Percentiles rank a stretch among this genome's conserved stretches.
Evolutionary conservation across 2,329 filamentous ascomycete species (phyloP).

Genomic region (Intubia oerlemansii): DNA sequence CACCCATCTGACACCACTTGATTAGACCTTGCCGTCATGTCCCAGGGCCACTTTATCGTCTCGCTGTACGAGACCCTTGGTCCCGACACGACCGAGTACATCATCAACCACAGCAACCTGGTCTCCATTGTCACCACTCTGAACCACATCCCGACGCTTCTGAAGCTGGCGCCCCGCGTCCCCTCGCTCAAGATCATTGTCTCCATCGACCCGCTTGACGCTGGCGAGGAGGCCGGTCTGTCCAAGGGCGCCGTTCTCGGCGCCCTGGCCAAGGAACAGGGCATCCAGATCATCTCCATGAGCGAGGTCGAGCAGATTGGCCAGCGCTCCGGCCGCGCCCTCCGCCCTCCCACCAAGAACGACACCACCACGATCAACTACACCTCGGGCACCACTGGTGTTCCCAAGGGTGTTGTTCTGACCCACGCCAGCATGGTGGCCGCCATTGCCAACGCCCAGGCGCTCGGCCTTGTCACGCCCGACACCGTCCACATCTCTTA

Average conservation of each 20-base stretch:
- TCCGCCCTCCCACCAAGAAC: constrained; percentile 48
- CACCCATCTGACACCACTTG: too few relatives aligned
- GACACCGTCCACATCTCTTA: constrained; percentile 61
- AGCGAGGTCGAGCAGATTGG: constrained; percentile 66
- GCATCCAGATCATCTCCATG: constrained; percentile 62
- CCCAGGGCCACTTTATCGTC: constrained; percentile 72
- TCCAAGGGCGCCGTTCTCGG: constrained; percentile 66
- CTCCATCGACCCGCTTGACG: constrained; percentile 63
- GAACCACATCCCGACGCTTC: constrained; percentile 57
- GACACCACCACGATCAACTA: constrained; percentile 84
- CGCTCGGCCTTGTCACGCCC: constrained; percentile 25
- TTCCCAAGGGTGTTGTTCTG: constrained; percentile 66
- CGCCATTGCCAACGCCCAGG: constrained; percentile 39
- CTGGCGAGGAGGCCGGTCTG: constrained; percentile 52
- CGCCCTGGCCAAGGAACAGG: constrained; percentile 49
- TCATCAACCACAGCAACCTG: constrained; percentile 75
- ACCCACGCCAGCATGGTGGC: constrained; percentile 67
- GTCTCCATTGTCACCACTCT: constrained; percentile 58
- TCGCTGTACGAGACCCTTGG: constrained; percentile 94
- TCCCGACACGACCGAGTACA: constrained; percentile 79
- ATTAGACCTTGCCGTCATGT: constrained; percentile 76
- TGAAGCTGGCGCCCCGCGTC: constrained; percentile 58
- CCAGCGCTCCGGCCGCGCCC: constrained; percentile 42
- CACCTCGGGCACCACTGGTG: constrained; percentile 67
- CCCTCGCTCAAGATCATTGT: constrained; percentile 75